Evolutionary conservation across 306 rosid genomes (phyloP).

Genomic region (Trichosanthes truncata): DNA sequence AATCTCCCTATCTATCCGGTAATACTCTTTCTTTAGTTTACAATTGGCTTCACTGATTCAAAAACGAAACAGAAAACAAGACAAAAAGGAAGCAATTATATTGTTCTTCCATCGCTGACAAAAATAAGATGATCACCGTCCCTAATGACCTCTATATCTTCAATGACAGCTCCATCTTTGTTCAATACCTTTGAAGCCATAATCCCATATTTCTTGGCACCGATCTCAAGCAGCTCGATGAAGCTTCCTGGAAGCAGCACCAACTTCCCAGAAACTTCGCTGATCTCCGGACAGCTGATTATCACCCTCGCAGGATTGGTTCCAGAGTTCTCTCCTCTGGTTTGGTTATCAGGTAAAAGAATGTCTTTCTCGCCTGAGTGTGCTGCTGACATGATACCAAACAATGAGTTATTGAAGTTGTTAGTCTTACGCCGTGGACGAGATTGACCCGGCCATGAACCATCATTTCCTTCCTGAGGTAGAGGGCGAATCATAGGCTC

Average conservation of each 20-base stretch:
- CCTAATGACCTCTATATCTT: conserved; percentile 66
- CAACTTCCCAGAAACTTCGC: conserved; percentile 49
- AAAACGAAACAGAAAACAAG: neutral
- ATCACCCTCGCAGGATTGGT: conserved; percentile 35
- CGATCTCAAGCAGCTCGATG: conserved; percentile 57
- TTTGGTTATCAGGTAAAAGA: conserved; percentile 14
- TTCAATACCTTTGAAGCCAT: conserved; percentile 27
- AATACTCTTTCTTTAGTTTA: neutral
- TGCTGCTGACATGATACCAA: conserved; percentile 73
- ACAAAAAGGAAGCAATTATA: neutral
- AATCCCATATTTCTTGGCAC: conserved; percentile 55
- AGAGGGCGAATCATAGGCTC: conserved; percentile 55
- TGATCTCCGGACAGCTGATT: conserved; percentile 62
- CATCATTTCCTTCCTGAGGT: conserved; percentile 29
- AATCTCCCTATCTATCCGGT: neutral
- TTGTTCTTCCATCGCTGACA: conserved; percentile 17
- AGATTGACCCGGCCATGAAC: conserved; percentile 23
- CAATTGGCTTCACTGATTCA: neutral
- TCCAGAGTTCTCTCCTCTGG: conserved; percentile 15
- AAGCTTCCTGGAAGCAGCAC: conserved; percentile 58
- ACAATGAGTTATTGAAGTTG: conserved; percentile 65
- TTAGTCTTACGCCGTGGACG: conserved; percentile 55
- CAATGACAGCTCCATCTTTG: conserved; percentile 70
- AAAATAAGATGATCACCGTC: conserved; percentile 77
- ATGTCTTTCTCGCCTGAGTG: conserved; percentile 37